Evolutionary conservation across 495 filamentous ascomycete species (phyloP).

Genomic region (Chaetomium tenue): DNA sequence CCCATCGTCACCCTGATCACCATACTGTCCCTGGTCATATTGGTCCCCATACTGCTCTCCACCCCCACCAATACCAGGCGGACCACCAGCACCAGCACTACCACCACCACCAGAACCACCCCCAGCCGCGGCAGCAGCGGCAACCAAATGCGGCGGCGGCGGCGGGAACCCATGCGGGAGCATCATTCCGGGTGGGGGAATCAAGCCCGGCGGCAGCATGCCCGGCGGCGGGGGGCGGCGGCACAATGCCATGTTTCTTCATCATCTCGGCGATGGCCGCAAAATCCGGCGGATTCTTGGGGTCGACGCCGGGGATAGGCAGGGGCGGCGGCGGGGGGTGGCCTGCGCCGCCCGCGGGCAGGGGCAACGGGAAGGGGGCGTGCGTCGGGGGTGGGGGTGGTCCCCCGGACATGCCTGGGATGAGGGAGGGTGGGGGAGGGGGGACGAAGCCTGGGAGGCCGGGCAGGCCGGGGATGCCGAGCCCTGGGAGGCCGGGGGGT

Average conservation of each 20-base stretch:
- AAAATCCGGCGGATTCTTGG: conserved; percentile 63
- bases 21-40: background rate
- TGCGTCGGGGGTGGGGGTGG: conserved; percentile 30
- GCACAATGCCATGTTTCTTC: conserved; percentile 52
- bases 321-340: conserved; percentile 50
- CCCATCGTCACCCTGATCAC: conserved; percentile 17
- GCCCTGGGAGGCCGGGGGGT: conserved; percentile 36
- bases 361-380: conserved; percentile 29
- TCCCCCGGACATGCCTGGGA: conserved; percentile 25
- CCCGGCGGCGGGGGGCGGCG: conserved; percentile 48
- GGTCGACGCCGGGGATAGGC: conserved; percentile 50
- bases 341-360: conserved; percentile 39
- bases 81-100: background rate
- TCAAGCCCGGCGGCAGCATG: conserved; percentile 50
- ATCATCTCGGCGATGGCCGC: conserved; percentile 65
- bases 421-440: conserved; percentile 31
- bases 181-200: conserved; percentile 53
- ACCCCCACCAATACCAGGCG: background rate
- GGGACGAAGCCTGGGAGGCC: conserved; percentile 32
- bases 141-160: conserved; percentile 23
- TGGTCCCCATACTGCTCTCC: background rate
- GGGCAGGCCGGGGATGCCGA: conserved; percentile 51
- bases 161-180: conserved; percentile 34
- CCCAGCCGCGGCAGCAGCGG: background rate
- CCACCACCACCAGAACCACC: background rate